Conservation (phyloP, 768 basidiomycete species). For the Leccinum truebloodii region DNA sequence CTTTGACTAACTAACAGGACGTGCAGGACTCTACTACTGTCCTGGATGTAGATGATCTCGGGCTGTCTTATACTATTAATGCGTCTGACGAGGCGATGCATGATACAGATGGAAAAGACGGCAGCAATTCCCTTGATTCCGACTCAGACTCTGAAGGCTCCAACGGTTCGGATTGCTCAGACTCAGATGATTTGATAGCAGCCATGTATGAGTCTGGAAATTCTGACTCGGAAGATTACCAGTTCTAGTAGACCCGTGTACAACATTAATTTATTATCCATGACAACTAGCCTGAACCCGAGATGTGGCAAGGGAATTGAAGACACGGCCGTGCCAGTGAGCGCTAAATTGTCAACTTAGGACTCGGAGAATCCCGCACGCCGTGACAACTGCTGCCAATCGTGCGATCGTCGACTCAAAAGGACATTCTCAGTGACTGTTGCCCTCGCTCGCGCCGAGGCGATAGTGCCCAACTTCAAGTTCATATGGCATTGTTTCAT, state of each 20-base stretch:
- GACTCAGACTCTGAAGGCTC: background rate
- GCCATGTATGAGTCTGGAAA: background rate
- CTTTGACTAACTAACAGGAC: background rate
- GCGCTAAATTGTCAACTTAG: too few relatives aligned
- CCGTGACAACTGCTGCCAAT: too few relatives aligned
- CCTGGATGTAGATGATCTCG: background rate
- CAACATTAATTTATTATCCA: too few relatives aligned
- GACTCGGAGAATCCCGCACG: too few relatives aligned
- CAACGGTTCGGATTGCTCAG: background rate
- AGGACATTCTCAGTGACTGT: conserved; percentile 14
- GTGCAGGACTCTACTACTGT: background rate
- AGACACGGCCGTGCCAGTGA: too few relatives aligned
- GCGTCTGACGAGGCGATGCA: background rate
- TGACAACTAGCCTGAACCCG: too few relatives aligned
- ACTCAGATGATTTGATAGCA: background rate
- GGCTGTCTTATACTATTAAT: background rate
- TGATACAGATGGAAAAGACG: background rate
- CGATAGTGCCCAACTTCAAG: conserved; percentile 42
- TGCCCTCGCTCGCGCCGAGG: conserved; percentile 19
- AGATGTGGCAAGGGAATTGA: too few relatives aligned
- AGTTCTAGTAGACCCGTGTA: background rate
- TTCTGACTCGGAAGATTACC: background rate
- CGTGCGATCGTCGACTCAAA: too few relatives aligned
- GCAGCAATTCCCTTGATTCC: background rate
- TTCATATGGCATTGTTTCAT: conserved; percentile 55